Evolutionary conservation across 805 yeast genomes (phyloP).

Genomic region (Starmera amethionina): DNA sequence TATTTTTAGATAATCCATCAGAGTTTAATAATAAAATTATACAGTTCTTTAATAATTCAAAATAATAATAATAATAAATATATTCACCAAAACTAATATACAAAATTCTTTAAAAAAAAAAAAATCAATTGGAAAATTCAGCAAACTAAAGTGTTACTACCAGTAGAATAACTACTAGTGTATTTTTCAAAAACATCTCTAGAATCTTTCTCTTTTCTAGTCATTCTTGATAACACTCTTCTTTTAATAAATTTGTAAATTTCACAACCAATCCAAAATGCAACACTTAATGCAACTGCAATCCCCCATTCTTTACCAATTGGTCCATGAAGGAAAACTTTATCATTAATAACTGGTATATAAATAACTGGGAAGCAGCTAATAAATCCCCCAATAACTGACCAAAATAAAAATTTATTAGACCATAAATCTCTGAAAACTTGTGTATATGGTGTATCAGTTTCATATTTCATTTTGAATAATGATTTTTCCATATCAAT

Average conservation of each 20-base stretch:
- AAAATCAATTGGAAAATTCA: too few species aligned
- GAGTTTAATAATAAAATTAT: constrained; percentile 40
- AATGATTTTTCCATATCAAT: constrained; percentile 62
- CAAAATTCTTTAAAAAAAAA: background rate
- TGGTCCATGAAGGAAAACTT: constrained; percentile 63
- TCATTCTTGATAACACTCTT: constrained; percentile 1
- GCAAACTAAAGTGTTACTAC: constrained; percentile 21
- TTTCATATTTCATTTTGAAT: constrained; percentile 59
- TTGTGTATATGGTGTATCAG: constrained; percentile 50
- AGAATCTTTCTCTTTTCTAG: too few species aligned
- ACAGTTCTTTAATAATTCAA: constrained; percentile 10
- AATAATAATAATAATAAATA: too few species aligned
- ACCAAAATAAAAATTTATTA: constrained; percentile 76
- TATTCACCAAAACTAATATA: background rate
- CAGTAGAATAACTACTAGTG: constrained; percentile 46
- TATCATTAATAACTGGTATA: constrained; percentile 77
- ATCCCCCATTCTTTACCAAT: constrained; percentile 80
- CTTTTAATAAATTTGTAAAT: constrained; percentile 61
- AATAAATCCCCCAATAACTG: constrained; percentile 57
- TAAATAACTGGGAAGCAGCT: constrained; percentile 76
- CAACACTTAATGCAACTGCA: constrained; percentile 46
- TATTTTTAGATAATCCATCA: constrained; percentile 56
- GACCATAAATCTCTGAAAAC: constrained; percentile 57
- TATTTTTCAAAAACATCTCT: constrained; percentile 48
- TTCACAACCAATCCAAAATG: constrained; percentile 55